Conservation (phyloP, 805 yeast species). For the Kregervanrija delftensis region DNA sequence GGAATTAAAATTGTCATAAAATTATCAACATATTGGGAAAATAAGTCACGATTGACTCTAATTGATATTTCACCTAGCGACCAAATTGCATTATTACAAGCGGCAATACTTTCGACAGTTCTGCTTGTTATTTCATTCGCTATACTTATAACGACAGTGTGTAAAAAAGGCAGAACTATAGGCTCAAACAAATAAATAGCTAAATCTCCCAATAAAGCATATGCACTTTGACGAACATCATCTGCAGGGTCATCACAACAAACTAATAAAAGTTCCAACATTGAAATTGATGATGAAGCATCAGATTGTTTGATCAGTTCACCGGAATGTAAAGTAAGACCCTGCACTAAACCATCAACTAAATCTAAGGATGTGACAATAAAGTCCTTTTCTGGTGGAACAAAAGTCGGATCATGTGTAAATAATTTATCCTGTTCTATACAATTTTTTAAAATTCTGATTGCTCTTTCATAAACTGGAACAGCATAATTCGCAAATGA, state of each 20-base stretch:
- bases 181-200: conserved; percentile 50
- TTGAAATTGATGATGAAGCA: conserved; percentile 16
- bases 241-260: conserved; percentile 70
- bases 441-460: conserved; percentile 60
- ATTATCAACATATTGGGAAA: conserved; percentile 47
- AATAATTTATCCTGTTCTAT: conserved; percentile 60
- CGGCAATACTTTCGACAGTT: conserved; percentile 46
- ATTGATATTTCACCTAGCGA: conserved; percentile 81
- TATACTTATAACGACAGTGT: conserved; percentile 55
- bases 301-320: conserved; percentile 38
- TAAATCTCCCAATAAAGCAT: conserved; percentile 86
- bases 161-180: conserved; percentile 40
- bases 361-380: conserved; percentile 83
- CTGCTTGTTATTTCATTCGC: conserved; percentile 59
- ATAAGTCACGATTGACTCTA: conserved; percentile 38
- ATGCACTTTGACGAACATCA: conserved; percentile 92
- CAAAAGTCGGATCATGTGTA: conserved; percentile 56
- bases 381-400: conserved; percentile 84
- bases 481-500: conserved; percentile 83
- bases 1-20: conserved; percentile 52
- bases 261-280: conserved; percentile 57
- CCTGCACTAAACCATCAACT: conserved; percentile 90
- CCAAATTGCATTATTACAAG: conserved; percentile 90
- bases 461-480: conserved; percentile 75
- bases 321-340: conserved; percentile 58